Evolutionary conservation across 2,329 filamentous ascomycete genomes (phyloP), one percentile per base, ranked within the genome.

Genomic region (Tolypocladium guangdongense): DNA sequence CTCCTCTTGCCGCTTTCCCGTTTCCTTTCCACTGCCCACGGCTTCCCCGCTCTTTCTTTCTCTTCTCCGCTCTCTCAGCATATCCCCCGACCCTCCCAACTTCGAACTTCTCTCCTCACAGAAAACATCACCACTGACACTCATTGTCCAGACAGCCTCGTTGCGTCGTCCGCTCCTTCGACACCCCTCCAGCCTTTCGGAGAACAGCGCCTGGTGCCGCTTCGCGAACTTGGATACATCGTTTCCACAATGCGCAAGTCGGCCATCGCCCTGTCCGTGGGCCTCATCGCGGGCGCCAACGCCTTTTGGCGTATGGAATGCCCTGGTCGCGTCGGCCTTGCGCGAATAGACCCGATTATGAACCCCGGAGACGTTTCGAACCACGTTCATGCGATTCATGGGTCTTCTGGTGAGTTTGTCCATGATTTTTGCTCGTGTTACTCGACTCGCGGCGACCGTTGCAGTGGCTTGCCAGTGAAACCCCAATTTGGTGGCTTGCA

Each of bases 241-340:
- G 51, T 54, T 51, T 51, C 38, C 57, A 58, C 35, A 48, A 71
- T 72, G 69, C 61, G 69, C 59, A 70, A 66, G 57, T 63, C 62
- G 38, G 51, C 66, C 37, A 46, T 64, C 56, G 60, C 65, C 57
- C 58, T 70, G 48, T 63, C 67, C 20, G 65, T 63, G 45, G 65
- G 64, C 59, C 62, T 72, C 33, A 57, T 71, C 38, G 65, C 66
- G 41, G 60, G 71, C 54, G 77, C 75, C 48, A 65, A 78, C 60
- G 90, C 87, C 55, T 96, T 96, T 71, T 96, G 88, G 88, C 88
- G 90, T 66, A 87, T 96, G 79, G 86, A 89, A 62, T 96, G 90
- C 70, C 86, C 81, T 60, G 84, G 83, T 53, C 78, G 80, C 48
- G 75, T 83, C 59, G 88, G 83, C 57, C 67, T 88, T 54, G 86